Base-by-base conservation (phyloP, 148 eudicot species). In the Persicaria maculosa region DNA sequence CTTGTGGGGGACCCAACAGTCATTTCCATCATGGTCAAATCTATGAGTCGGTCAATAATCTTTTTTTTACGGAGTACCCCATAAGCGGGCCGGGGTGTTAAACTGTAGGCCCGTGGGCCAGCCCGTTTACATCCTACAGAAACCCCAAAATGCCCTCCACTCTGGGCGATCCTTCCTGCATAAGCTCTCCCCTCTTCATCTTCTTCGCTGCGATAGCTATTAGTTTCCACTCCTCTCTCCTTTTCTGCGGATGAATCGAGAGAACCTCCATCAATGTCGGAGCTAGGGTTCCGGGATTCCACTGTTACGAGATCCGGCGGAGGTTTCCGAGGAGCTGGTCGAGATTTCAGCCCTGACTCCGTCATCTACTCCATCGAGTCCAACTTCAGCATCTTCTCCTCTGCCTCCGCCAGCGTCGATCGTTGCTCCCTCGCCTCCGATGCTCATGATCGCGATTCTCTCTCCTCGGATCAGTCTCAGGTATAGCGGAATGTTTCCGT, bases 271-370 rank as follows among this genome's bases (percentile, higher is more conserved):
- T 4, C 70, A 65, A 65, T 65, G 70, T 9, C 70, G 70, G 70
- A 65, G 31, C 6, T 65, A 36, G 70, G 70, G 14, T 65, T 65
- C 6, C 45, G 70, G 5, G 70, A 65, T 43, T 64, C 45, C 7
- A 11, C 68, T 7, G 44, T 12, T 64, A 12, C 68, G 17, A 36
- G 45, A 3, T 16, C 3, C 19, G 17, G 46, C 6, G 70, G 70
- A 40, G 44, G 44, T 3, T 62, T 62, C 44, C 25, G n/a, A 62
- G 70, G 59, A 59, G 25, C 74, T 55, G 78, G 74, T 53, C 85
- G 91, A 14, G 91, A 88, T 77, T 6, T 77, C 2, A 91, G 95
- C 80, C 93, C 97, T n/a, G 87, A 94, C 77, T 94, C 97, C 0
- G 88, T 91, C 2, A 87, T 90, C 64, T 77, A 80, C 71, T 76